Evolutionary conservation across 176 grass and related monocot species (phyloP).

Genomic region (Oryza meyeriana): DNA sequence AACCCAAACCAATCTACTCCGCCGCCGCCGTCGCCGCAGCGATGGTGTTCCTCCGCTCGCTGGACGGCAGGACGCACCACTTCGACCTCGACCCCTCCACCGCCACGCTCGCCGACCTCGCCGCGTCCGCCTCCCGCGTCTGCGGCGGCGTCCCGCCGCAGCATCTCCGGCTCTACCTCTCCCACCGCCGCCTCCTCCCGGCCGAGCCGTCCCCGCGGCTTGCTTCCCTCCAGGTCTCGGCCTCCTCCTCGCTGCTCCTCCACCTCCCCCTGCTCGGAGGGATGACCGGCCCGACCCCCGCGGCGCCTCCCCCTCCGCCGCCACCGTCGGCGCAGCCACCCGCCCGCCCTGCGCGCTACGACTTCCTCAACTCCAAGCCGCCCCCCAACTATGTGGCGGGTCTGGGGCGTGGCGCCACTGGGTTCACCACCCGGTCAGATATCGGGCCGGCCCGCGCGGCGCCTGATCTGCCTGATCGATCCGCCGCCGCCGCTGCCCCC

Average conservation of each 20-base stretch:
- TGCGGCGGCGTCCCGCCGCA: slow-evolving; percentile 22
- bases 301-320: slow-evolving; percentile 2
- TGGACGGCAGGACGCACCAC: slow-evolving; percentile 45
- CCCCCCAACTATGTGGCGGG: slow-evolving; percentile 84
- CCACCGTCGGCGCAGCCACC: slow-evolving; percentile 32
- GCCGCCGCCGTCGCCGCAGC: neutral
- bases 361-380: slow-evolving; percentile 88
- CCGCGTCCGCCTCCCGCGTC: slow-evolving; percentile 8
- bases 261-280: slow-evolving; percentile 41
- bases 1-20: neutral
- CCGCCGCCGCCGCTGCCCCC: slow-evolving; percentile 39
- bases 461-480: slow-evolving; percentile 79
- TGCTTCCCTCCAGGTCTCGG: slow-evolving; percentile 16
- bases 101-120: slow-evolving; percentile 38
- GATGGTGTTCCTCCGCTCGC: slow-evolving; percentile 49
- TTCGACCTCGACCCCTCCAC: slow-evolving; percentile 33
- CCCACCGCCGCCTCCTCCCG: slow-evolving; percentile 39
- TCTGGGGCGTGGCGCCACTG: slow-evolving; percentile 91
- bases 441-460: slow-evolving; percentile 90
- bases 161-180: slow-evolving; percentile 40
- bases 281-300: slow-evolving; percentile 40
- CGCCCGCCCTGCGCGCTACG: slow-evolving; percentile 53
- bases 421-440: slow-evolving; percentile 90
- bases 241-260: slow-evolving; percentile 26
- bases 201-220: slow-evolving; percentile 17